Base-by-base conservation (phyloP, 2,329 filamentous ascomycete genomes). In the Colletotrichum trifolii region DNA sequence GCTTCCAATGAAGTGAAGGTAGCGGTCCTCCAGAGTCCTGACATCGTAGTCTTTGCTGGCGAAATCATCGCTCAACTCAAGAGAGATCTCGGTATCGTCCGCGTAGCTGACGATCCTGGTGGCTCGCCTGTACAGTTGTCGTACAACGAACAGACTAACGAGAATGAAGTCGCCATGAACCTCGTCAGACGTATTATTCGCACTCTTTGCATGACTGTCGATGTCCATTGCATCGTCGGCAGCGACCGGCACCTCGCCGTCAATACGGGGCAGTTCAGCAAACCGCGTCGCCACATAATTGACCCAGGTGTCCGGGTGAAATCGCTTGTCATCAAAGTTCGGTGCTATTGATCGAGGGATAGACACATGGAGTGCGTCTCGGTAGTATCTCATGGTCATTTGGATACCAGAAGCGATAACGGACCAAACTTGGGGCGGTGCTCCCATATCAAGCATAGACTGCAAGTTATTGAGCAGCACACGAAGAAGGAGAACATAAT, bases 51-150 rank as follows among this genome's bases (percentile, higher is more conserved):
- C 54, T 36, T 57, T 64, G 42, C 25, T 54, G 1, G 60, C 53
- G 42, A 80, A 76, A 47, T 76, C 75, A 11, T 73, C 70, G 33
- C 75, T 77, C 10, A 81, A 68, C 10, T 64, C 68, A 15, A 80
- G 72, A 3, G 69, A 69, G 36, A 69, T 67, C 12, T 64, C 61
- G 5, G 68, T 55, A 8, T 72, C 67, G 3, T 67, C 60, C 1
- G 70, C 68, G 11, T 59, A 50, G 17, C 54, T 62, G 33, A 74
- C 68, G 7, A 67, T 55, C 42, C 73, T 75, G 1, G 79, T 81
- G 5, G 78, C 76, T 15, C 76, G 75, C 8, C 76, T 76, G 67
- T 84, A 85, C 3, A 85, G 73, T 17, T 75, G 71, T 12, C 77
- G 73, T 10, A 77, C 73, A 9, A 80, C 66, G 15, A 77, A 76